Conservation (phyloP, 192 early-diverging fungal genomes). For the Podila verticillata region DNA sequence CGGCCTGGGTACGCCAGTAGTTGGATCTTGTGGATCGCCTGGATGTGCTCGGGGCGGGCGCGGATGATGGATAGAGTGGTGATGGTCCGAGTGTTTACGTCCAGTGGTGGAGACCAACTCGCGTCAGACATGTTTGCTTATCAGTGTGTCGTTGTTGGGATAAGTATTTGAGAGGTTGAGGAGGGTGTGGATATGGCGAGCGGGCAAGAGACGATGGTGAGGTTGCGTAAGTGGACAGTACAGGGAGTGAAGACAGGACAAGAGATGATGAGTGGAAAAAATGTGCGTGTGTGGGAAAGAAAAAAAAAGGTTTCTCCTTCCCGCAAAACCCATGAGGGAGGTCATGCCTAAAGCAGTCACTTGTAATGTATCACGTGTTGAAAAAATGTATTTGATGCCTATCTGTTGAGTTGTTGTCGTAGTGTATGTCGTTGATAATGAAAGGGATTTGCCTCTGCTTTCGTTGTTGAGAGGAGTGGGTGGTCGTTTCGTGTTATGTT, state of each 20-base stretch:
- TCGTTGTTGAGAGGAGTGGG: background rate
- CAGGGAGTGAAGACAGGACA: background rate
- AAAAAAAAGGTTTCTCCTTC: background rate
- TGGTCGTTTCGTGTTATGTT: background rate
- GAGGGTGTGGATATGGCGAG: background rate
- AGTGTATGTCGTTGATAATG: background rate
- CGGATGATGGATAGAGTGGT: slow-evolving; percentile 20
- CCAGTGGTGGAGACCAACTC: slow-evolving; percentile 42
- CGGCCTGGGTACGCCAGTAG: slow-evolving; percentile 23
- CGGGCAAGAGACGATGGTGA: too few relatives aligned
- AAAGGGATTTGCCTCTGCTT: too few relatives aligned
- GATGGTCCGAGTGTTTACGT: slow-evolving; percentile 24
- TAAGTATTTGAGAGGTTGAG: background rate
- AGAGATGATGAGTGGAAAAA: background rate
- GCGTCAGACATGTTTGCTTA: slow-evolving; percentile 2
- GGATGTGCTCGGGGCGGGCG: slow-evolving; percentile 26
- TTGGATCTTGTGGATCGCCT: slow-evolving; percentile 29
- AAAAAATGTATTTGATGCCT: too few relatives aligned
- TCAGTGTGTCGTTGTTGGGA: background rate
- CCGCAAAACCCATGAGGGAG: too few relatives aligned
- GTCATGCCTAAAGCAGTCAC: too few relatives aligned
- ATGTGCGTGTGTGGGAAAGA: background rate
- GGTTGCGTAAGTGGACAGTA: too few relatives aligned
- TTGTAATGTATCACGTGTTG: too few relatives aligned
- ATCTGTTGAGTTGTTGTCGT: too few relatives aligned